Base-by-base conservation (phyloP, 2,329 filamentous ascomycete species). In the Claviceps paspali region DNA sequence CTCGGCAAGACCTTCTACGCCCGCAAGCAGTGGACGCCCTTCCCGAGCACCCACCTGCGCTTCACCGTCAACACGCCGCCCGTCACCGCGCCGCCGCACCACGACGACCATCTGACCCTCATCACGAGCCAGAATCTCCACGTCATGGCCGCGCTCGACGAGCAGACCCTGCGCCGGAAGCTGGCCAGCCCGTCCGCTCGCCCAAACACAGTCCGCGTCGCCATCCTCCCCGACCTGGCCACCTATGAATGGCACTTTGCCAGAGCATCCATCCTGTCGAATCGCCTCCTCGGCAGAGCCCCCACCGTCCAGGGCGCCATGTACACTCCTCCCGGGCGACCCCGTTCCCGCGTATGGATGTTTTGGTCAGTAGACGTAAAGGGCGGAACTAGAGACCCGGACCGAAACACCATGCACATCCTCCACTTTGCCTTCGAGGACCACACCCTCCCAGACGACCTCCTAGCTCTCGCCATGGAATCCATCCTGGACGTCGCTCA, bases 1-100 rank as follows among this genome's bases (percentile, higher is more conserved):
- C 86, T 92, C 45, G 84, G 87, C 15, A 81, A 84, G 63, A 62
- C 64, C 28, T 95, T 86, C 58, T 95, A 95, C 59, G 72, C 79
- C 3, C 67, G 65, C 23, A 67, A 75, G 44, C 85, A 85, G 32
- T 95, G 87, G 87, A 67, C 74, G 34, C 68, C 76, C 0, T 87
- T 80, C 48, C 65, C 71, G 15, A 88, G 82, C 41, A 65, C 70
- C 1, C 86, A 94, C 53, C 65, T 92, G 30, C 65, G 70, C 23
- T 70, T 92, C 39, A 59, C 54, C 3, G 49, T 50, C 14, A 29
- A 24, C 12, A 35, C 46, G 8, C 39, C 40, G 8, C 8, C 21
- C 21, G 8, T 5, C 21, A 8, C 21, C 21, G 21, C 21, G 21
- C 21, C 21, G 21, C 21, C 21, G 8, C 21, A 22, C 21, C 2